Evolutionary conservation across 164 flowering plant species (phyloP), one percentile per base, ranked within the genome.

Genomic region (Protea cynaroides): DNA sequence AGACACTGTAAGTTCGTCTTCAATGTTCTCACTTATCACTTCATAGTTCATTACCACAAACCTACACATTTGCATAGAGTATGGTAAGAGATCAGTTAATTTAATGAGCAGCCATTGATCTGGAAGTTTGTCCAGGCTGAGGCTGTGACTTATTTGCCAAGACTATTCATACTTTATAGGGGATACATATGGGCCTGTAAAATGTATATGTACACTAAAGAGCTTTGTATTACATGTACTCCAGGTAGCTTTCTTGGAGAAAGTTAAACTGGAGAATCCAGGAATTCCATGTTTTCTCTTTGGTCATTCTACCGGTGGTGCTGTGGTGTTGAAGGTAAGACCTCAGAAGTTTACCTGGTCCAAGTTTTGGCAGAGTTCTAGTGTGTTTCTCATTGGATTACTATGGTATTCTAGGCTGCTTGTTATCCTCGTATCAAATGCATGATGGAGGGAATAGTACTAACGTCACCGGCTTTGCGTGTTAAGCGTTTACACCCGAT

Each of bases 231-330:
- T 62, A 51, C 34, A 29, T 21, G 65, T 57, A 75, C n/a, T 9
- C 37, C 76, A 94, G 98, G 90, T 79, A 43, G 83, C 90, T 64
- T 90, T 93, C 68, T 70, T 93, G 72, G 87, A 81, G 66, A 93
- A 90, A 72, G 68, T 93, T 46, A 90, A 75, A 76, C 67, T 69
- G 23, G 99, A 91, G 53, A 71, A 94, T 65, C 99, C 94, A 40
- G 88, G 84, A n/a, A 62, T 77, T 43, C 99, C 99, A 29, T 89
- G 96, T 79, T 94, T 94, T 69, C 87, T 94, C 59, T 94, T 82
- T 81, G 99, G 99, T 38, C 99, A 94, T 67, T 94, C 99, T 44
- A 91, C 99, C 46, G 99, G 99, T 34, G 99, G 99, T 7, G 96
- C 99, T 68, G 94, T 94, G 23, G 96, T 91, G 76, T 80, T 94